Conservation (phyloP, 2,329 filamentous ascomycete genomes). For the Bisporella sp. region DNA sequence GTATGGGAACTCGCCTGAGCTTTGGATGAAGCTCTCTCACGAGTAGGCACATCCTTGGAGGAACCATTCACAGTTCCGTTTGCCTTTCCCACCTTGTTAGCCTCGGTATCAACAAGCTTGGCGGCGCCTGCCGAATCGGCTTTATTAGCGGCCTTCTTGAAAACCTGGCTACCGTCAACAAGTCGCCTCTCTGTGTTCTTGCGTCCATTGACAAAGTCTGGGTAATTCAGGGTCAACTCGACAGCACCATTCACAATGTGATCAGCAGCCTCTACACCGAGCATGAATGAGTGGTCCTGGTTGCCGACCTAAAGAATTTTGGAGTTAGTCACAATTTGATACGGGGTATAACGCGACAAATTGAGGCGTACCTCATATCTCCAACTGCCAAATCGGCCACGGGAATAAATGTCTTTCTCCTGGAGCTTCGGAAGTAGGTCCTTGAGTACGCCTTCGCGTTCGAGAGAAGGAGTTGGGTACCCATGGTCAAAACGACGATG, state of each 20-base stretch:
- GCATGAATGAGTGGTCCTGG: constrained; percentile 72
- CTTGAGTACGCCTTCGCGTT: constrained; percentile 91
- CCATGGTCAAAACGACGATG: constrained; percentile 97
- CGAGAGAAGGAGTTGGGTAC: constrained; percentile 90
- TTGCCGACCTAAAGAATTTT: constrained; percentile 47
- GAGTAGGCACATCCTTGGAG: constrained; percentile 15
- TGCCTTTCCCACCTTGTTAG: constrained; percentile 23
- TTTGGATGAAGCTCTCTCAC: constrained; percentile 28
- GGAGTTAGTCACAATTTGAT: neutral
- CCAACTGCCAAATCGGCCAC: constrained; percentile 97
- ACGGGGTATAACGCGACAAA: neutral
- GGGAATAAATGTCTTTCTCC: constrained; percentile 85
- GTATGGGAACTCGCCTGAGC: constrained; percentile 26
- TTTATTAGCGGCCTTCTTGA: constrained; percentile 21
- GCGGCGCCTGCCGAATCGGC: constrained; percentile 26
- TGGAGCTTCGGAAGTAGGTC: constrained; percentile 89
- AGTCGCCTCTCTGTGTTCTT: constrained; percentile 32
- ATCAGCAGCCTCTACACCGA: constrained; percentile 69
- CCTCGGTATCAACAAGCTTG: constrained; percentile 24
- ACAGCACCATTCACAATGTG: constrained; percentile 66
- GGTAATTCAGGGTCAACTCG: constrained; percentile 72
- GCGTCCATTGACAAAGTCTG: constrained; percentile 62
- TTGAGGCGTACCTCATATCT: constrained; percentile 82
- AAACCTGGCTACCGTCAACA: constrained; percentile 28
- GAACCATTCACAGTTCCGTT: constrained; percentile 13